These are phyloP conservation scores for Xylaria digitata DNA, from an alignment of 2,329 filamentous ascomycete genomes.

Conservation along the genomic window DNA sequence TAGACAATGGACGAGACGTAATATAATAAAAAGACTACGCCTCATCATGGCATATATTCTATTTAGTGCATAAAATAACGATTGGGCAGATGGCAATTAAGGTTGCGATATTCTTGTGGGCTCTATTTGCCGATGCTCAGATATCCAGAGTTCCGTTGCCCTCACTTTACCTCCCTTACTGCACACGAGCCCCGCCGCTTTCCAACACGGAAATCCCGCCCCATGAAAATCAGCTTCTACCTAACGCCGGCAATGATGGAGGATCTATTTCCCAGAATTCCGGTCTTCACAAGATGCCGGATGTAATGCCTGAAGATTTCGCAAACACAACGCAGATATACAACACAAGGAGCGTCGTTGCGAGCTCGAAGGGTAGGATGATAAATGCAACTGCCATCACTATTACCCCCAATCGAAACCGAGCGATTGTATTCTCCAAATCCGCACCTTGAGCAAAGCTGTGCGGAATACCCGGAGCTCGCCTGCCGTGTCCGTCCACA, in stretches of 20 bases:
- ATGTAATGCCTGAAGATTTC: constrained; percentile 45
- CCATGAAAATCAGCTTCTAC: constrained; percentile 39
- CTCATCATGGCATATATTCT: no score
- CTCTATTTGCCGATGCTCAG: constrained; percentile 36
- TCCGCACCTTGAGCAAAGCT: constrained; percentile 34
- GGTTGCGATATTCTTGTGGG: constrained; percentile 16
- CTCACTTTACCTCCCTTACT: constrained; percentile 24
- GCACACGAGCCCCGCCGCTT: constrained; percentile 21
- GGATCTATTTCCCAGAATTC: constrained; percentile 44
- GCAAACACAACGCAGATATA: constrained; percentile 49
- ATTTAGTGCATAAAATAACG: background rate
- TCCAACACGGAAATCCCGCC: constrained; percentile 28
- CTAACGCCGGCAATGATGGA: constrained; percentile 48
- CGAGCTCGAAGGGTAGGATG: constrained; percentile 48
- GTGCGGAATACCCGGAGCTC: constrained; percentile 30
- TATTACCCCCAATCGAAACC: constrained; percentile 48
- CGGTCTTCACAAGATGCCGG: constrained; percentile 46
- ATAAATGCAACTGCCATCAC: constrained; percentile 47
- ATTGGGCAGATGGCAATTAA: background rate
- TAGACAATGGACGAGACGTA: background rate
- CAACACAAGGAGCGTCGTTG: constrained; percentile 48
- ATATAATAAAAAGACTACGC: background rate
- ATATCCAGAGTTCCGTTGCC: constrained; percentile 18
- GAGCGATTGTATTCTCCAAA: constrained; percentile 44
- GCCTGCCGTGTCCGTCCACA: constrained; percentile 33